A percentile compares a stretch with the other conserved stretches of the same genome.
These are phyloP conservation scores for Teratosphaeria zuluensis DNA, from an alignment of 2,329 filamentous ascomycete species.

Conservation along the genomic window DNA sequence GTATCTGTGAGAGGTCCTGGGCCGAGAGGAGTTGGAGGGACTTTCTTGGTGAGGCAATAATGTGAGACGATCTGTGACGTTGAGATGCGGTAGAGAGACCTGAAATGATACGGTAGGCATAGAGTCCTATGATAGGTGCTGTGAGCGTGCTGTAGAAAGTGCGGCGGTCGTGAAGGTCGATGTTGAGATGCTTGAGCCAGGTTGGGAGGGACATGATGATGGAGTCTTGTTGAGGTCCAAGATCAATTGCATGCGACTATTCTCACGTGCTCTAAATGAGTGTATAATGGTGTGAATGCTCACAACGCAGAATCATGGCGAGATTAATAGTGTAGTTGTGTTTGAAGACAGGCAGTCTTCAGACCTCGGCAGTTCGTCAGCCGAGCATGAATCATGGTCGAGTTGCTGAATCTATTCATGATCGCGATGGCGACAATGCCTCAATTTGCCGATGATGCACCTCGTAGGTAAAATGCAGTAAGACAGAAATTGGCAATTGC, in stretches of 20 bases:
- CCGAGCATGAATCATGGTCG: not conserved
- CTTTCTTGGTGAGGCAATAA: conserved; percentile 6
- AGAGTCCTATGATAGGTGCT: conserved; percentile 5
- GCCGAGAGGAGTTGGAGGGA: conserved; percentile 7
- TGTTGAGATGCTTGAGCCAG: not conserved
- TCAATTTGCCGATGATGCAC: too few relatives aligned
- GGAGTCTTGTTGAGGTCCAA: not conserved
- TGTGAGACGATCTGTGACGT: not conserved
- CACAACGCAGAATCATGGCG: too few relatives aligned
- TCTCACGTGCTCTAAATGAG: not conserved
- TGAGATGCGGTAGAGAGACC: not conserved
- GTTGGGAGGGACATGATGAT: not conserved
- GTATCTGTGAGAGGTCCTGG: conserved; percentile 20
- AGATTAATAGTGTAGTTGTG: too few relatives aligned
- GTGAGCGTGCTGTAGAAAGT: conserved; percentile 15
- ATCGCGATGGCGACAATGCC: not conserved
- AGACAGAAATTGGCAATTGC: not conserved
- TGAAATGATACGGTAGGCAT: conserved; percentile 5
- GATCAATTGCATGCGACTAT: not conserved
- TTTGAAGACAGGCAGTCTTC: not conserved
- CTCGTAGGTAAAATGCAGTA: too few relatives aligned
- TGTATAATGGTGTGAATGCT: not conserved
- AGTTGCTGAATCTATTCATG: not conserved
- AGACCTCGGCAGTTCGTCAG: not conserved
- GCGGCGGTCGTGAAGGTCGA: conserved; percentile 6